Percentiles rank a stretch among this genome's conserved stretches.
Conservation (phyloP, 768 basidiomycete species). For the Naganishia antarctica region DNA sequence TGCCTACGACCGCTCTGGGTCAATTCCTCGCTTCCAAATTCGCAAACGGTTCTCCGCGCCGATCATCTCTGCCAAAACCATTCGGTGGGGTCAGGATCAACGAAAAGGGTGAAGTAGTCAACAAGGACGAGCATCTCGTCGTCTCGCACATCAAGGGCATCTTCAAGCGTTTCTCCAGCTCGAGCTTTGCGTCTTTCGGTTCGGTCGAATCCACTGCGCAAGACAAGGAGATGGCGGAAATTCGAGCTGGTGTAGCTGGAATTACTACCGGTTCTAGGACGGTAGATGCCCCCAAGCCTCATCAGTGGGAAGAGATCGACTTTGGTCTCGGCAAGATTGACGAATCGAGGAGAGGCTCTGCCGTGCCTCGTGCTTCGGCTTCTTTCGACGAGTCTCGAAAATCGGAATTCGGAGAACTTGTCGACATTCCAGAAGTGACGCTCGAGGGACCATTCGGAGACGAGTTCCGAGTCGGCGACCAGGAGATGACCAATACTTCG, state of each 20-base stretch:
- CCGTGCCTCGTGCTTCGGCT: slow-evolving; percentile 16
- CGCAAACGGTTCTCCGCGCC: neutral
- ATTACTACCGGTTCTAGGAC: neutral
- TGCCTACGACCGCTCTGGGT: neutral
- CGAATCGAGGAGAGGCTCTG: slow-evolving; percentile 33
- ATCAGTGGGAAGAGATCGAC: slow-evolving; percentile 50
- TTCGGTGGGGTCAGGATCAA: slow-evolving; percentile 23
- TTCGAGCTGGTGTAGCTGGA: slow-evolving; percentile 13
- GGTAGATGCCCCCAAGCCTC: slow-evolving; percentile 2
- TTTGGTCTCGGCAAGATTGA: slow-evolving; percentile 48
- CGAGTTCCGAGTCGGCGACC: slow-evolving; percentile 22
- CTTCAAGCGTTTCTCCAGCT: slow-evolving; percentile 28
- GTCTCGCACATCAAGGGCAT: slow-evolving; percentile 26
- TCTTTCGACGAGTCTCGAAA: slow-evolving; percentile 3
- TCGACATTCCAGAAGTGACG: slow-evolving; percentile 1
- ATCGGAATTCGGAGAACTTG: slow-evolving; percentile 2
- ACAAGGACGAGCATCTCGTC: neutral
- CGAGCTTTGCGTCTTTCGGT: slow-evolving; percentile 17
- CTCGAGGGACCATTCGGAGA: slow-evolving; percentile 13
- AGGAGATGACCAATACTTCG: slow-evolving; percentile 4
- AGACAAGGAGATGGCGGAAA: slow-evolving; percentile 35
- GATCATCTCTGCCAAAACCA: slow-evolving; percentile 7
- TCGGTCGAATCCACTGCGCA: slow-evolving; percentile 8
- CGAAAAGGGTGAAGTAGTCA: slow-evolving; percentile 19
- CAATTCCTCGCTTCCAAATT: slow-evolving; percentile 21